Base-by-base conservation (phyloP, 768 basidiomycete genomes). In the Serendipita sp. region DNA sequence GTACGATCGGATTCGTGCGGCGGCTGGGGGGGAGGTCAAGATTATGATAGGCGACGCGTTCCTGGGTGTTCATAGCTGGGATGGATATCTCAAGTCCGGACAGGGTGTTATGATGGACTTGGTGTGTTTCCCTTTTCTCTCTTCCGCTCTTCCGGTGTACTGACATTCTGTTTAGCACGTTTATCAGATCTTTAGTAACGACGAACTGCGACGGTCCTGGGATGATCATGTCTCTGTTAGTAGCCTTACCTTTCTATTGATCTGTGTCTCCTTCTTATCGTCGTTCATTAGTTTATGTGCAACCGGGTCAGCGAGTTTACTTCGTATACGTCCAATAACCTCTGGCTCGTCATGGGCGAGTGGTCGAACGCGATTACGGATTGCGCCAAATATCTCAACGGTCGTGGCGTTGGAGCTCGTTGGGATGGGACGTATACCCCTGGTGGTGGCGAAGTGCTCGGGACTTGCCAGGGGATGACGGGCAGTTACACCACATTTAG, bases 261-360 rank as follows among this genome's bases (percentile, higher is more conserved):
- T n/a, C 8, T 64, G 23, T 64, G 4, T 48, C 37, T 1, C 23
- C 23, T 23, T 23, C 23, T 23, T 23, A 23, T 23, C 23, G 23
- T 36, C n/a, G 10, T 13, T 45, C 31, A 13, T 31, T 18, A 78
- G 80, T 82, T 77, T 64, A 81, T 83, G 0, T 89, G 87, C 70
- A 75, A 74, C 43, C 75, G 79, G 63, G 76, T 77, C 11, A 70
- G 75, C 31, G 75, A 69, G 53, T 75, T 86, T 18, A 72, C 76
- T 2, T 66, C 72, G 2, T 87, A 76, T 69, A 76, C 81, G 3
- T 65, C 75, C 3, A 72, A 74, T 8, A 84, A 85, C 66, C 75
- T 90, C 36, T 88, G 84, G 84, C 88, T 86, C 1, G 75, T 89
- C 34, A 76, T 85, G 11, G 88, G 89, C 27, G 90, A 92, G 76